Evolutionary conservation across 805 yeast species (phyloP), one percentile per base, ranked within the genome.

Genomic region (Hanseniaspora pseudoguilliermondii): DNA sequence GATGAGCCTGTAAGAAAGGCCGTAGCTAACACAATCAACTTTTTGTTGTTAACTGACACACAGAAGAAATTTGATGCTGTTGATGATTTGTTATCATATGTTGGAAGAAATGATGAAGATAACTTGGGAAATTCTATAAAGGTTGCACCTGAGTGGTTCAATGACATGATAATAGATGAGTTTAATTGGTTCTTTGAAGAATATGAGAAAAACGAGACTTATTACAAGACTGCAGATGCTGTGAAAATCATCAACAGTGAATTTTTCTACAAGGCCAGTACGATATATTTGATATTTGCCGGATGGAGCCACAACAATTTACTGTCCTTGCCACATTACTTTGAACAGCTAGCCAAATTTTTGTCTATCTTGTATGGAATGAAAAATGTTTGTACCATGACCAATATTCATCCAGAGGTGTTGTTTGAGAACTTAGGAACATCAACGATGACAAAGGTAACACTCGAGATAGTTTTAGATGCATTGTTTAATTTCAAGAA

Each of bases 311-410:
- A 71, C 46, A 76, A 86, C 0, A 75, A 84, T 1, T 73, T 83
- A 1, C 64, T 73, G 0, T 69, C 80, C 9, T 66, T 84, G 42
- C 75, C 79, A 46, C 80, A 80, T 3, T 75, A 78, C 55, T 68
- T 84, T 40, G 66, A 71, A 2, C 71, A 77, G 53, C 74, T 89
- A 32, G 67, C 87, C 0, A 95, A 96, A 29, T 82, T 86, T 59
- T 70, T 88, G 57, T 71, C 86, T 63, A 72, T 76, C 18, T 69
- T 88, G 48, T 78, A 81, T 52, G 76, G 75, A 47, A 76, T 85
- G 73, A 81, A 86, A 58, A 97, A 91, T 59, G 86, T 86, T 15
- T 85, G 95, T 60, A 86, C 84, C 60, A 67, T 85, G 57, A 83
- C 83, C 0, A 76, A 75, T 35, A 67, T 85, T 11, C 74, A 75